Evolutionary conservation across 495 filamentous ascomycete species (phyloP).

Genomic region (Annulohypoxylon nitens): DNA sequence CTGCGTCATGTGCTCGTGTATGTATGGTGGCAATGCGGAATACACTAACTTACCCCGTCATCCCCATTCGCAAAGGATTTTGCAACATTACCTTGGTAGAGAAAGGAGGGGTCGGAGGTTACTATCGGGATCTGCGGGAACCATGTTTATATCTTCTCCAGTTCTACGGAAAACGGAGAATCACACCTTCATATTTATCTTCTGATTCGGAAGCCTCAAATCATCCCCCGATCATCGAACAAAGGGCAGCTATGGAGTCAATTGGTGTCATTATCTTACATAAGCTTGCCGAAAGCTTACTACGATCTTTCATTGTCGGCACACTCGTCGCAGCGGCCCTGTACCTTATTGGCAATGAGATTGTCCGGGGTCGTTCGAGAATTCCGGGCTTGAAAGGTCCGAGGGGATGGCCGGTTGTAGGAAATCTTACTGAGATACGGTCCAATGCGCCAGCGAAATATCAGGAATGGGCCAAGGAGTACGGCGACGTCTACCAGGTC

Average conservation of each 20-base stretch:
- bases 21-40: conserved; percentile 4
- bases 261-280: conserved; percentile 16
- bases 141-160: neutral
- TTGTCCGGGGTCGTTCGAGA: conserved; percentile 62
- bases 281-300: conserved; percentile 4
- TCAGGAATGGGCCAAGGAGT: conserved; percentile 67
- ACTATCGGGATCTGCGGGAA: conserved; percentile 8
- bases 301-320: conserved; percentile 24
- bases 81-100: neutral
- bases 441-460: conserved; percentile 72
- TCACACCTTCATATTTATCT: neutral
- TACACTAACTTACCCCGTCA: conserved; percentile 9
- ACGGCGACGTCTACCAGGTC: conserved; percentile 74
- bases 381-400: conserved; percentile 68
- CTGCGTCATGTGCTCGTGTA: conserved; percentile 3
- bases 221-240: too few relatives aligned
- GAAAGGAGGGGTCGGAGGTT: conserved; percentile 1
- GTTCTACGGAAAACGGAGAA: neutral
- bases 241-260: conserved; percentile 31
- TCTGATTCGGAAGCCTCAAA: neutral
- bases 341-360: conserved; percentile 68
- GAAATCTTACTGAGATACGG: conserved; percentile 72
- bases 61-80: neutral
- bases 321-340: conserved; percentile 23
- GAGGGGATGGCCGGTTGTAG: conserved; percentile 68